Evolutionary conservation across 2,329 filamentous ascomycete species (phyloP).

Genomic region (Chaetomium globosum): DNA sequence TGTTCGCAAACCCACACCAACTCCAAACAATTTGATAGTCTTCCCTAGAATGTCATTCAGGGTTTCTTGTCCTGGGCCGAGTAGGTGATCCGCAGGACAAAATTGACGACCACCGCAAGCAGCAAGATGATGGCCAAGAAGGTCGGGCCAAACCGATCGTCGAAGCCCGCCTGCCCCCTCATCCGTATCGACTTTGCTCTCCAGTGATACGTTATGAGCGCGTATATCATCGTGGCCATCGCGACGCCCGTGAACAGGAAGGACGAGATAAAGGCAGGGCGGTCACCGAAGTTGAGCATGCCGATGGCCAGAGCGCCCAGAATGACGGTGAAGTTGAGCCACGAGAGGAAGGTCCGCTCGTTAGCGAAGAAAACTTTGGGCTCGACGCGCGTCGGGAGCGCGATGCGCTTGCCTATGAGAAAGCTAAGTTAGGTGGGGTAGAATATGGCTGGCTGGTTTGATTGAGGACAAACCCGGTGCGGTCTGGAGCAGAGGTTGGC

Average conservation of each 20-base stretch:
- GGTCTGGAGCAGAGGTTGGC: slow-evolving; percentile 92
- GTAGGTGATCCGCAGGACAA: slow-evolving; percentile 74
- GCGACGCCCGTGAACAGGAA: slow-evolving; percentile 92
- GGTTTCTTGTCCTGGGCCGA: slow-evolving; percentile 42
- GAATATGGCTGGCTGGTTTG: slow-evolving; percentile 14
- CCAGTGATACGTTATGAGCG: slow-evolving; percentile 95
- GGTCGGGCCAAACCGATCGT: slow-evolving; percentile 92
- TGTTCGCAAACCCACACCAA: not conserved
- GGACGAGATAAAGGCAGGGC: slow-evolving; percentile 88
- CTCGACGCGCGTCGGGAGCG: slow-evolving; percentile 95
- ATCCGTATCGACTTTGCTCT: slow-evolving; percentile 87
- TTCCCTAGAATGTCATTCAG: slow-evolving; percentile 18
- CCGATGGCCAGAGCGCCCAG: slow-evolving; percentile 94
- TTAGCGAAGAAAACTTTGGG: slow-evolving; percentile 99
- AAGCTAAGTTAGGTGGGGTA: slow-evolving; percentile 18
- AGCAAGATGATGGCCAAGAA: slow-evolving; percentile 83
- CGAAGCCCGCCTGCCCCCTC: slow-evolving; percentile 91
- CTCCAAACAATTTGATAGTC: not conserved
- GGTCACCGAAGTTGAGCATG: slow-evolving; percentile 97
- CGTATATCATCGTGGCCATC: slow-evolving; percentile 94
- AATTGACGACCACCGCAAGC: slow-evolving; percentile 92
- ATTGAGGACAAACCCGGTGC: slow-evolving; percentile 69
- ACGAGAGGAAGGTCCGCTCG: slow-evolving; percentile 97
- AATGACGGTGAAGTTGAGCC: slow-evolving; percentile 99
- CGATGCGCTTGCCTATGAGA: slow-evolving; percentile 89